Evolutionary conservation across 257 asterid species (phyloP).

Genomic region (Solanum chiquidenum): DNA sequence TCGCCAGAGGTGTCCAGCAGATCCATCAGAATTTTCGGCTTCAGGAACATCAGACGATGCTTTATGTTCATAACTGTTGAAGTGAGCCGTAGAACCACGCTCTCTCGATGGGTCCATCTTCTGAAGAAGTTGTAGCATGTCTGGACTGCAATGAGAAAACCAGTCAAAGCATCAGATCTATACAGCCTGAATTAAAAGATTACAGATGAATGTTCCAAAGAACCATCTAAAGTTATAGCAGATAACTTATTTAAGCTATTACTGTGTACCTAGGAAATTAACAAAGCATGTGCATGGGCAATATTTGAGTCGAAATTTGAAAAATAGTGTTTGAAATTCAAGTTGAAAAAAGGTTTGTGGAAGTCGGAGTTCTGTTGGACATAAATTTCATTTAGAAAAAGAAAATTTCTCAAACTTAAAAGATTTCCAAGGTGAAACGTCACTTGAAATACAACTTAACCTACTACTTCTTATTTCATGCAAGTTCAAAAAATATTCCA

Average conservation of each 20-base stretch:
- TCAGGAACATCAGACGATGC: constrained; percentile 38
- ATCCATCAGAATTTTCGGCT: constrained; percentile 41
- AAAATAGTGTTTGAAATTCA: neutral
- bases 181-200: neutral
- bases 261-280: neutral
- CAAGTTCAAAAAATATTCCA: neutral
- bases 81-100: constrained; percentile 27
- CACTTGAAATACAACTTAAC: neutral
- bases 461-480: neutral
- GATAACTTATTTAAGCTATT: neutral
- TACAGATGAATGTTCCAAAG: neutral
- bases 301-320: neutral
- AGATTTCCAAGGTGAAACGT: neutral
- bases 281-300: neutral
- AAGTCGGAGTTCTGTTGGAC: neutral
- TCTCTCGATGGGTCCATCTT: constrained; percentile 73
- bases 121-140: constrained; percentile 87
- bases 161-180: neutral
- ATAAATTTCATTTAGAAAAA: neutral
- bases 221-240: neutral
- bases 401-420: neutral
- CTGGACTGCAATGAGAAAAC: constrained; percentile 41
- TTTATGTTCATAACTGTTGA: constrained; percentile 27
- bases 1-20: constrained; percentile 33
- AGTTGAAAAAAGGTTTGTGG: neutral